Base-by-base conservation (phyloP, 2,329 filamentous ascomycete genomes). In the Fusarium redolens region DNA sequence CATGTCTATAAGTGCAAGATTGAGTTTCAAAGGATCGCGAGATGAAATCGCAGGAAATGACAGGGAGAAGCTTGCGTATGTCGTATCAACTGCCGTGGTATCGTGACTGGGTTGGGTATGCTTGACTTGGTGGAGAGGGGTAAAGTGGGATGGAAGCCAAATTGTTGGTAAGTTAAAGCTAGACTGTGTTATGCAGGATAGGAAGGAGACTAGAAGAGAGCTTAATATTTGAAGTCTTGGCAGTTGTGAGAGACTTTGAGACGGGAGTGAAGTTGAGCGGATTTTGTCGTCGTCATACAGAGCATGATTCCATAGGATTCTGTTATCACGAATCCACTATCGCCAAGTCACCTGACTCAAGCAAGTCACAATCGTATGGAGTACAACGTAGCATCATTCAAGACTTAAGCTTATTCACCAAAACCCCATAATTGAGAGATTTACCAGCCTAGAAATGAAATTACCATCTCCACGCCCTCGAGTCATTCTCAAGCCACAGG, bases 1-100 rank as follows among this genome's bases (percentile, higher is more conserved):
- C 70, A 79, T 73, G 59, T 30, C 15, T 47, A 15, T 17, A 25
- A 18, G 17, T 37, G 56, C 33, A 4, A 69, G 59, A 63, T 71
- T 54, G 33, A 41, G 68, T 62, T 72, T 47, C 25, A 7, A 38
- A 41, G 41, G 48, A 52, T 52, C 30, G 22, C 4, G 35, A 40
- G 33, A 47, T 41, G 9, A 9, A 22, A 44, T 40, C 31, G 22
- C n/a, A 61, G 38, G 48, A 55, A 38, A 41, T 35, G 28, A 35
- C 22, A 17, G 13, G 9, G 40, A 8, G 33, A 7, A 10, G 30
- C 37, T 52, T 52, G 62, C 62, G 55, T 38, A 35, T 13, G 25
- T 45, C 15, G 28, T 28, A 20, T 28, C 5, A 63, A 63, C 37
- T 68, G 56, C 64, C 48, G 56, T 50, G 28, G 33, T 14, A 45